A percentile compares a stretch with the other conserved stretches of the same genome.
These are phyloP conservation scores for Fusarium graminum DNA, from an alignment of 2,329 filamentous ascomycete species.

Conservation along the genomic window DNA sequence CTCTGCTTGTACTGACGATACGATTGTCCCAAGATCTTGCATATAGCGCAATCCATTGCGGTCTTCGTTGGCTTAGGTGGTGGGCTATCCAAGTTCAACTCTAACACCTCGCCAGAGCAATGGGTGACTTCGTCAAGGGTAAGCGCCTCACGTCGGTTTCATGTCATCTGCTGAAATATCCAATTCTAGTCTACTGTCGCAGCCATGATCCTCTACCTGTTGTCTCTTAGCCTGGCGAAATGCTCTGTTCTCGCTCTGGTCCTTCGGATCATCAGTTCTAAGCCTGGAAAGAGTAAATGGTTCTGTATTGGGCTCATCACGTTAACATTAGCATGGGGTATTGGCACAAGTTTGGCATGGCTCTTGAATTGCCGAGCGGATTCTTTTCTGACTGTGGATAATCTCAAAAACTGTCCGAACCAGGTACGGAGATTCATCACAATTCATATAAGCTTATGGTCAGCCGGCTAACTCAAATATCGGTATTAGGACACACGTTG, in stretches of 20 bases:
- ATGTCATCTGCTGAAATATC: slow-evolving; percentile 5
- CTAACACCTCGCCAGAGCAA: slow-evolving; percentile 26
- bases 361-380: slow-evolving; percentile 22
- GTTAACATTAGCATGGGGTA: slow-evolving; percentile 21
- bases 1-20: neutral
- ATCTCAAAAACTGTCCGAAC: slow-evolving; percentile 23
- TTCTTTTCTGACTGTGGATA: slow-evolving; percentile 15
- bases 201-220: slow-evolving; percentile 20
- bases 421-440: slow-evolving; percentile 24
- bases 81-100: slow-evolving; percentile 38
- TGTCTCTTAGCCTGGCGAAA: slow-evolving; percentile 28
- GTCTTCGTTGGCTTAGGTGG: slow-evolving; percentile 36
- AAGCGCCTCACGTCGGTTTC: fast-evolving
- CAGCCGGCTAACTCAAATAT: neutral
- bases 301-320: slow-evolving; percentile 32
- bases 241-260: slow-evolving; percentile 42
- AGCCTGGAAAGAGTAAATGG: slow-evolving; percentile 26
- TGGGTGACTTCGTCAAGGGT: slow-evolving; percentile 33
- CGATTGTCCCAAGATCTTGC: slow-evolving; percentile 10
- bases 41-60: slow-evolving; percentile 35
- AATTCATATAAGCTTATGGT: neutral
- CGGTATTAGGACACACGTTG: slow-evolving; percentile 23
- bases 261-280: slow-evolving; percentile 39
- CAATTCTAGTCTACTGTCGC: slow-evolving; percentile 17
- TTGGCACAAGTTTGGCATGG: slow-evolving; percentile 24